Conservation (phyloP, 2,329 filamentous ascomycete genomes). For the Rugonectria rugulosa region DNA sequence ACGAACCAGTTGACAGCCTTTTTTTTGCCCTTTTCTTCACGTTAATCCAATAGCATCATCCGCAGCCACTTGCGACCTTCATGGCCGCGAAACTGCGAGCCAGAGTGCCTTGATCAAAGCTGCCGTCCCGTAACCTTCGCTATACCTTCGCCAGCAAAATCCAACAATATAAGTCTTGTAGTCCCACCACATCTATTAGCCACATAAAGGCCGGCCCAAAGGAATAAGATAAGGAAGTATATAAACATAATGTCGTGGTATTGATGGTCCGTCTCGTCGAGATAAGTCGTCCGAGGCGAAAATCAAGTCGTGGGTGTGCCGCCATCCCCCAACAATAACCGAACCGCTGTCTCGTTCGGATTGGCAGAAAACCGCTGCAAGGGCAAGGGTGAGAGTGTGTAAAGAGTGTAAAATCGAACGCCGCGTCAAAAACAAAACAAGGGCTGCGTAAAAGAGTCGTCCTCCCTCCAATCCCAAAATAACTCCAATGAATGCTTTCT, state of each 20-base stretch:
- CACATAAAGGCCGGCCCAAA: constrained; percentile 24
- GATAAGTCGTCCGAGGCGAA: constrained; percentile 18
- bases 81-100: constrained; percentile 7
- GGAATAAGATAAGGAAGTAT: constrained; percentile 27
- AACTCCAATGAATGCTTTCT: constrained; percentile 41
- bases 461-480: constrained; percentile 32
- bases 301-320: constrained; percentile 13
- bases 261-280: constrained; percentile 23
- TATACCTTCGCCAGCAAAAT: constrained; percentile 26
- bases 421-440: constrained; percentile 30
- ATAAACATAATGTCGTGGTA: constrained; percentile 30
- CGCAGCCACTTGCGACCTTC: constrained; percentile 8
- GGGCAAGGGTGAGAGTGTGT: constrained; percentile 20
- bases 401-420: constrained; percentile 24
- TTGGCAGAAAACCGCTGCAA: constrained; percentile 19
- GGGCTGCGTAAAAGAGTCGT: constrained; percentile 34
- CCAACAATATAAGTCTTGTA: constrained; percentile 25
- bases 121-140: constrained; percentile 3
- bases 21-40: constrained; percentile 8
- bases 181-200: constrained; percentile 32
- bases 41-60: constrained; percentile 1
- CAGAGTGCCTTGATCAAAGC: constrained; percentile 28
- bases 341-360: constrained; percentile 22
- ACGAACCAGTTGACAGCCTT: constrained; percentile 18
- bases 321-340: constrained; percentile 18